Evolutionary conservation across 73 alveolate species (phyloP), one percentile per base, ranked within the genome.

Genomic region (Blepharisma japonicum): DNA sequence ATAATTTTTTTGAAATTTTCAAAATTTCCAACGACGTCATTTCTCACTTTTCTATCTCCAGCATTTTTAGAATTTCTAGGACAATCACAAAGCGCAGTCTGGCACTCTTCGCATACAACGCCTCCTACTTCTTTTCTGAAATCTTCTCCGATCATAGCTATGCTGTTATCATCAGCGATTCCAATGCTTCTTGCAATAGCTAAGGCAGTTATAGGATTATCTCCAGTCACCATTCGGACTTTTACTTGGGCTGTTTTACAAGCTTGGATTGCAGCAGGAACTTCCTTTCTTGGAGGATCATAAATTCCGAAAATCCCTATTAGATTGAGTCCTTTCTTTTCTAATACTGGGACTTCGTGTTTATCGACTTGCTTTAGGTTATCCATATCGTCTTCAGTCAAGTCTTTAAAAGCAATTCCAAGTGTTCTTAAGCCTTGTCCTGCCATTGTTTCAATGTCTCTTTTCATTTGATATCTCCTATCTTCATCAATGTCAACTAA

Each of bases 161-260:
- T 85, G 55, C 92, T 54, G 8, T 87, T 81, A 6, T 74, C 6
- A 4, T 71, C 74, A 23, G 74, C 23, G 14, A 81, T 48, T 45
- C 55, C 54, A 23, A 83, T 68, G 47, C 74, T 98, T 83, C 82
- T 86, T 49, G 99, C 99, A 20, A 95, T 95, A 11, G 99, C 96
- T 72, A 83, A 82, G 25, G 99, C 98, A 70, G 94, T 87, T 21
- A 85, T 82, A 18, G 82, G 78, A 53, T 87, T 84, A 70, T 87
- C 94, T 6, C 94, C 94, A n/a, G 94, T 87, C 0, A 87, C 93
- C 93, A 87, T 85, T 6, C 83, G 55, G 6, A 83, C 82, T 77
- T 86, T 86, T 14, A 71, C 74, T 11, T 56, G 46, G 11, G 89
- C 89, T 56, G 68, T 79, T 61, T 82, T 77, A 55, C 89, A 82